Evolutionary conservation across 2,329 filamentous ascomycete genomes (phyloP).

Genomic region (Monilinia fructicola): DNA sequence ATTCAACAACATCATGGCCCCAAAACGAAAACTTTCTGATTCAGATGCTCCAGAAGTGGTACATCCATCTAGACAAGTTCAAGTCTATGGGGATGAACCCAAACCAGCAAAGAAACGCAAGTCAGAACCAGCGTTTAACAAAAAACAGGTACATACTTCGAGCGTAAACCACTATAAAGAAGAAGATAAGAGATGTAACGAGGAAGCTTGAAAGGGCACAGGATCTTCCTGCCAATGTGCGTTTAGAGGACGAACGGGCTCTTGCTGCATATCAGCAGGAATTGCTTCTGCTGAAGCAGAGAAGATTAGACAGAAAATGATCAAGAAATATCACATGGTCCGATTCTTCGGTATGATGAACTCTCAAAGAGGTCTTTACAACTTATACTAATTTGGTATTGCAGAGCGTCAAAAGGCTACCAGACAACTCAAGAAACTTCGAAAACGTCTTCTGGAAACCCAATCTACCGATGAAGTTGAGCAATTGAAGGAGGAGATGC

Average conservation of each 20-base stretch:
- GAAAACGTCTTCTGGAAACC: slow-evolving; percentile 54
- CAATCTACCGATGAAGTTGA: slow-evolving; percentile 53
- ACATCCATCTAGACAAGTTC: slow-evolving; percentile 39
- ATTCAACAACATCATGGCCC: slow-evolving; percentile 33
- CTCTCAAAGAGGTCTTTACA: not conserved
- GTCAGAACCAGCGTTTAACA: slow-evolving; percentile 33
- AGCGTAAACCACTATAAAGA: slow-evolving; percentile 63
- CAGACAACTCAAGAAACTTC: slow-evolving; percentile 63
- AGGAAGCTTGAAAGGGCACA: slow-evolving; percentile 61
- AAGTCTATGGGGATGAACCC: slow-evolving; percentile 36
- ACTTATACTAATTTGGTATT: slow-evolving; percentile 22
- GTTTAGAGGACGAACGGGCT: slow-evolving; percentile 70
- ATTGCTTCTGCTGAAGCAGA: slow-evolving; percentile 59
- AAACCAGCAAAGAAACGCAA: slow-evolving; percentile 39
- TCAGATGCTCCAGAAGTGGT: slow-evolving; percentile 32
- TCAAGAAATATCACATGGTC: slow-evolving; percentile 78
- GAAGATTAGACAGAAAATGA: slow-evolving; percentile 67
- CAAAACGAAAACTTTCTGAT: slow-evolving; percentile 38
- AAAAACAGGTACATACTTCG: slow-evolving; percentile 39
- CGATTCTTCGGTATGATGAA: slow-evolving; percentile 70
- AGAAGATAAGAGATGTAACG: slow-evolving; percentile 67
- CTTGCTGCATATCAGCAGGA: slow-evolving; percentile 65
- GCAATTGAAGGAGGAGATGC: slow-evolving; percentile 56
- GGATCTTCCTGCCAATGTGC: slow-evolving; percentile 65
- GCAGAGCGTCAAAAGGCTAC: slow-evolving; percentile 71